Base-by-base conservation (phyloP, 2,329 filamentous ascomycete genomes). In the Salinomyces thailandicus region DNA sequence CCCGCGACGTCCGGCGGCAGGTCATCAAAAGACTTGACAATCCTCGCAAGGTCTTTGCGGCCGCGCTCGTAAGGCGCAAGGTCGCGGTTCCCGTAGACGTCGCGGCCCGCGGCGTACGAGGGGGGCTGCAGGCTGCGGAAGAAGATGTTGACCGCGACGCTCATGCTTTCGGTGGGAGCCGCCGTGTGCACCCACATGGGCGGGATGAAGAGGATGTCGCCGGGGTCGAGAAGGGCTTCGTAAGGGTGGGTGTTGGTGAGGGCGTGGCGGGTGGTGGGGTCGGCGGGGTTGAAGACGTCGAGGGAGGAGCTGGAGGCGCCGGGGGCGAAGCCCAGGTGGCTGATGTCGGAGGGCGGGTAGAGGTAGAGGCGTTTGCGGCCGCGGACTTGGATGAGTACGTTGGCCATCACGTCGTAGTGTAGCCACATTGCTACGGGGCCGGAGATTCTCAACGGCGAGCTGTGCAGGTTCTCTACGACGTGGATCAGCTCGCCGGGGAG, bases 331-430 rank as follows among this genome's bases (percentile, higher is more conserved):
- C 72, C 70, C 1, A 94, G 68, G 22, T 75, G 63, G 14, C 68
- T 67, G 13, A 91, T 76, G 51, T 93, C 85, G 2, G 69, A 65
- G 0, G 87, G 86, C 1, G 84, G 85, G 55, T 85, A 94, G 1
- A 94, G 68, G 4, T 85, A 60, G 39, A 93, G 68, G 18, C 73
- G 71, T 54, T 91, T 93, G 1, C 71, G 69, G 4, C 86, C 85
- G 24, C 65, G 62, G 35, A 93, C 71, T 54, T 94, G 86, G 51
- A 79, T 85, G 42, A 91, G 79, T 3, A 93, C 68, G 51, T 93
- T 94, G 33, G 85, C 83, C 72, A 93, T 86, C 12, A 91, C 84
- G 61, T 93, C 84, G 63, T 91, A 93, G 59, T 93, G 85, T 19
- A 93, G 67, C 86, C 87, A 94, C 74, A 94, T 83, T 27, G 78